Evolutionary conservation across 2,329 filamentous ascomycete genomes (phyloP).

Genomic region (Dothistroma pini): DNA sequence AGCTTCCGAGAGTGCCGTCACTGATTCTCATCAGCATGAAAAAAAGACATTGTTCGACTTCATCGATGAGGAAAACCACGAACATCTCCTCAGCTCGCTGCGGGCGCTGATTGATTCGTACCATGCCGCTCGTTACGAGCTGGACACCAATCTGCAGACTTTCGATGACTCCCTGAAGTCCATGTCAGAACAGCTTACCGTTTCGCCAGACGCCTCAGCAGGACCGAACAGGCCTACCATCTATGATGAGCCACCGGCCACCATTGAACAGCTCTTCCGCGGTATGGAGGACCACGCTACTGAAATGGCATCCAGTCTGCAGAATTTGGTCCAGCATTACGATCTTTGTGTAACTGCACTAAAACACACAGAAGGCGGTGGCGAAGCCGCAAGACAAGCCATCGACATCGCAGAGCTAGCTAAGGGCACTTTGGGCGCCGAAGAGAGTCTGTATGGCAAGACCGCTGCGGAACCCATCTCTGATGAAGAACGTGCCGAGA

Average conservation of each 20-base stretch:
- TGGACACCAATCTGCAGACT: conserved; percentile 53
- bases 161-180: conserved; percentile 64
- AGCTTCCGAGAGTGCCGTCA: not conserved
- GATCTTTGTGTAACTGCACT: conserved; percentile 90
- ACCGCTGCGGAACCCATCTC: conserved; percentile 62
- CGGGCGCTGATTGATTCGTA: conserved; percentile 68
- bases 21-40: conserved; percentile 22
- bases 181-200: conserved; percentile 17
- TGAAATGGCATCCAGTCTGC: conserved; percentile 75
- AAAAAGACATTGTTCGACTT: conserved; percentile 68
- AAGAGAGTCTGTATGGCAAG: conserved; percentile 59
- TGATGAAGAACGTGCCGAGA: conserved; percentile 71
- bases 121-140: conserved; percentile 62
- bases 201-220: conserved; percentile 13
- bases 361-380: conserved; percentile 71
- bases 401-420: conserved; percentile 36
- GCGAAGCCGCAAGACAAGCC: conserved; percentile 43
- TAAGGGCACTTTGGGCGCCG: conserved; percentile 31
- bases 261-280: conserved; percentile 47
- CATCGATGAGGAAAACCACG: conserved; percentile 68
- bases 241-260: conserved; percentile 28
- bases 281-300: conserved; percentile 69
- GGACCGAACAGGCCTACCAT: conserved; percentile 32
- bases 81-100: conserved; percentile 61
- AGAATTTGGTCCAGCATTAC: conserved; percentile 81